phyloP scores from a whole-genome alignment of 495 filamentous ascomycete genomes.

The Xylaria cubensis region DNA sequence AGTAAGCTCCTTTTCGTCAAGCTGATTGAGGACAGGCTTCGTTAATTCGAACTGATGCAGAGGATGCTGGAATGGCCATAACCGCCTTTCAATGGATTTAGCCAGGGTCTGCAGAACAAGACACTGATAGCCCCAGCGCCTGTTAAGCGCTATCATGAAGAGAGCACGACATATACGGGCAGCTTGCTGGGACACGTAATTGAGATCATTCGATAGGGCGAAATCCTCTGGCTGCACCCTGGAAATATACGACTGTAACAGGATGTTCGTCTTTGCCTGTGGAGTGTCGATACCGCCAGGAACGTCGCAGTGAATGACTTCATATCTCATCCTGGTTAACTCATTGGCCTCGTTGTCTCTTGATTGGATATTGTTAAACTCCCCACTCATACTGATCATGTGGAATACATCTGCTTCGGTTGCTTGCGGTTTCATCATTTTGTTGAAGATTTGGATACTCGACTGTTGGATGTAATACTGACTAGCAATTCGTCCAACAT shows the following conservation, averaged over 20 bases:
- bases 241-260: conserved; percentile 96
- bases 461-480: conserved; percentile 94
- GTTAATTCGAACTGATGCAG: conserved; percentile 94
- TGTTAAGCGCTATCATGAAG: conserved; percentile 96
- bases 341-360: conserved; percentile 87
- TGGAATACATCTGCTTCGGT: conserved; percentile 88
- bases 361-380: conserved; percentile 96
- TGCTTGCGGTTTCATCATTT: conserved; percentile 79
- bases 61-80: conserved; percentile 95
- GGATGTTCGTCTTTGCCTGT: conserved; percentile 92
- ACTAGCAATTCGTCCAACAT: conserved; percentile 94
- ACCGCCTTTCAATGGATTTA: conserved; percentile 93
- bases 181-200: conserved; percentile 95
- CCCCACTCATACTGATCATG: conserved; percentile 95
- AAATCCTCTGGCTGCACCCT: conserved; percentile 87
- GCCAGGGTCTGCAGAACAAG: conserved; percentile 86
- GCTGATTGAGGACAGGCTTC: conserved; percentile 77
- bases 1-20: conserved; percentile 77
- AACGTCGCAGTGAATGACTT: conserved; percentile 73
- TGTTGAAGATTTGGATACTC: conserved; percentile 94
- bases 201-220: conserved; percentile 85
- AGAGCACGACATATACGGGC: conserved; percentile 92
- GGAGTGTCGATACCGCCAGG: conserved; percentile 76
- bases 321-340: conserved; percentile 68
- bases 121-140: conserved; percentile 94